Percentiles rank a stretch among this genome's conserved stretches.
These are phyloP conservation scores for Nitzschia inconspicua DNA, from an alignment of 108 stramenopile genomes.

Conservation along the genomic window DNA sequence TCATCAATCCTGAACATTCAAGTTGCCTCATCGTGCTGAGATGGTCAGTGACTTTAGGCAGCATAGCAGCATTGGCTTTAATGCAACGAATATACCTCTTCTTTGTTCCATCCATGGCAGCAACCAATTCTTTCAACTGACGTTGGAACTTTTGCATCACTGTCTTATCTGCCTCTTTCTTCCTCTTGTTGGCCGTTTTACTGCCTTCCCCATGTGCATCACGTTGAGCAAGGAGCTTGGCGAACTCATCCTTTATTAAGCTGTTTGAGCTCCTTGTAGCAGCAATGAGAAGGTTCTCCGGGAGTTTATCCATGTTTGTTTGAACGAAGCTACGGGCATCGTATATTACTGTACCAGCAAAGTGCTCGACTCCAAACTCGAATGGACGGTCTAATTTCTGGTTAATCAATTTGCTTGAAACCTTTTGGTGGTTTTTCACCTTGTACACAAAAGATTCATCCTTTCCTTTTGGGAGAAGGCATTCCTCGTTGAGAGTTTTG, in stretches of 20 bases:
- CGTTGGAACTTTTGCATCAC: constrained; percentile 66
- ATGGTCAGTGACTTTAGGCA: constrained; percentile 59
- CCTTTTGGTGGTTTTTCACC: constrained; percentile 35
- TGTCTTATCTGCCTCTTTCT: constrained; percentile 43
- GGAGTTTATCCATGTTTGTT: constrained; percentile 81
- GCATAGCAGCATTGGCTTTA: constrained; percentile 78
- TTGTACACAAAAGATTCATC: constrained; percentile 82
- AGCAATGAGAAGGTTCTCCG: constrained; percentile 47
- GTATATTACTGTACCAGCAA: constrained; percentile 83
- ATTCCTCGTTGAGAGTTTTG: constrained; percentile 91
- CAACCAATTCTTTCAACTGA: constrained; percentile 64
- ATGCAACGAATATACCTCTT: constrained; percentile 91
- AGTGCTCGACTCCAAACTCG: constrained; percentile 86
- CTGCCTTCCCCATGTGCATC: constrained; percentile 2
- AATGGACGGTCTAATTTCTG: constrained; percentile 47
- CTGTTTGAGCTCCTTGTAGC: constrained; percentile 56
- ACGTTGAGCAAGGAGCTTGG: constrained; percentile 7
- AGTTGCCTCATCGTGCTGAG: constrained; percentile 80
- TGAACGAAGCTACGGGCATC: constrained; percentile 76
- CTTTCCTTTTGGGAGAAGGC: constrained; percentile 79
- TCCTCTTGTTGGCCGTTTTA: constrained; percentile 18
- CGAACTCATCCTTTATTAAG: constrained; percentile 55
- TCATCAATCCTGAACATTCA: constrained; percentile 91
- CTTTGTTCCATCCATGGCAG: constrained; percentile 55
- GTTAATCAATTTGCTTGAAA: constrained; percentile 41